phyloP scores from a whole-genome alignment of 768 basidiomycete genomes.

The Phlebiopsis gigantea region DNA sequence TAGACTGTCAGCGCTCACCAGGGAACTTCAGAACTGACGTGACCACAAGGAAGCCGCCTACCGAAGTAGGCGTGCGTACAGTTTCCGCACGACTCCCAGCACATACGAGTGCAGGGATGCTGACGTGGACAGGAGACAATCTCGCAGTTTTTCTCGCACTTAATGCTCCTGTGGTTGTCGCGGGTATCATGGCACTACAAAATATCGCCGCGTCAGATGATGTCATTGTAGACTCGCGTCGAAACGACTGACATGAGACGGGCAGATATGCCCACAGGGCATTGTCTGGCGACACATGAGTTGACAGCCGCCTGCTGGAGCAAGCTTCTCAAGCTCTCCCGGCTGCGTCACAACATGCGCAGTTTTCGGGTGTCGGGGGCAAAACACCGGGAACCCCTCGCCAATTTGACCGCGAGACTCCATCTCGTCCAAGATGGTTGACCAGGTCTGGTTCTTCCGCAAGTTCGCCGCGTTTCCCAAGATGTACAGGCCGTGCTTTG shows the following conservation, averaged over 20 bases:
- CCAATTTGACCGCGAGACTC: slow-evolving; percentile 42
- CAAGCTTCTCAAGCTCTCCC: slow-evolving; percentile 41
- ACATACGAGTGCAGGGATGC: slow-evolving; percentile 55
- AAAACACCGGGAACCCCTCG: slow-evolving; percentile 48
- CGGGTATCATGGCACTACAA: slow-evolving; percentile 51
- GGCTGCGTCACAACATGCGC: slow-evolving; percentile 40
- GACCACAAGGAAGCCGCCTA: slow-evolving; percentile 55
- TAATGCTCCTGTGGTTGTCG: slow-evolving; percentile 49
- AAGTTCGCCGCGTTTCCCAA: slow-evolving; percentile 62
- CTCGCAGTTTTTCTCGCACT: slow-evolving; percentile 39
- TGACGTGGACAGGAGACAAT: slow-evolving; percentile 44
- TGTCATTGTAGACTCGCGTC: too few species aligned
- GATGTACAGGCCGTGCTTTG: slow-evolving; percentile 68
- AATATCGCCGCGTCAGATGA: too few species aligned
- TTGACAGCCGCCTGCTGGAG: slow-evolving; percentile 35
- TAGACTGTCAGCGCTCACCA: slow-evolving; percentile 36
- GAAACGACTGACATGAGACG: slow-evolving; percentile 35
- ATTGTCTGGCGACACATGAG: background rate
- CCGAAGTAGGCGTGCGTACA: slow-evolving; percentile 44
- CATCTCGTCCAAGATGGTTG: slow-evolving; percentile 43
- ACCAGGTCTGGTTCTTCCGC: slow-evolving; percentile 51
- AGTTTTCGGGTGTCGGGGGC: slow-evolving; percentile 48
- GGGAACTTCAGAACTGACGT: slow-evolving; percentile 34
- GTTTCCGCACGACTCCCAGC: slow-evolving; percentile 45
- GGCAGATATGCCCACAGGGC: slow-evolving; percentile 59